Conservation (phyloP, 2,329 filamentous ascomycete genomes). For the Helotiales sp. region DNA sequence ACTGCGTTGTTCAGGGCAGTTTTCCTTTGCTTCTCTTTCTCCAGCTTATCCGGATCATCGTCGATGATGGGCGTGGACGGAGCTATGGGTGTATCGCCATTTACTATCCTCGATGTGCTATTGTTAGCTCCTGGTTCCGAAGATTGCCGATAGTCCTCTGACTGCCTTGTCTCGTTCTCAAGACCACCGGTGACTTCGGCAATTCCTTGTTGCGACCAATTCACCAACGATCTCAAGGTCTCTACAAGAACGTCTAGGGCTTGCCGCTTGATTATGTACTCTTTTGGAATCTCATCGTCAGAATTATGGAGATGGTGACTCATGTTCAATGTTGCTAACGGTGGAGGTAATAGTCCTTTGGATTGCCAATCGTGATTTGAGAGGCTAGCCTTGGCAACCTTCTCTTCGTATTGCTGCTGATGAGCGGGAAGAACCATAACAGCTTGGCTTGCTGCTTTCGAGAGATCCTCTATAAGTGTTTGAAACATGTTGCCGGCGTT, state of each 20-base stretch:
- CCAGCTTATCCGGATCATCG: constrained; percentile 91
- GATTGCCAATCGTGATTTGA: constrained; percentile 78
- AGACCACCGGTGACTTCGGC: constrained; percentile 59
- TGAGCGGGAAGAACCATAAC: constrained; percentile 73
- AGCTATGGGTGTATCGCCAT: constrained; percentile 50
- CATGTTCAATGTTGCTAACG: constrained; percentile 59
- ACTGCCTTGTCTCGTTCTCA: constrained; percentile 53
- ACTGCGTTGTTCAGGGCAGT: constrained; percentile 89
- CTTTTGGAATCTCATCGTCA: constrained; percentile 76
- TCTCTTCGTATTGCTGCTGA: constrained; percentile 85
- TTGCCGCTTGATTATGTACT: constrained; percentile 88
- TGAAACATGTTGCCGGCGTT: constrained; percentile 98
- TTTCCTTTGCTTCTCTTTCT: constrained; percentile 91
- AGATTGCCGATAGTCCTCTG: constrained; percentile 65
- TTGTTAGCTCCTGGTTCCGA: constrained; percentile 70
- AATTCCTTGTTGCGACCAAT: constrained; percentile 74
- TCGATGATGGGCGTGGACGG: constrained; percentile 72
- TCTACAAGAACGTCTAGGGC: constrained; percentile 88
- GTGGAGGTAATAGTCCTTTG: constrained; percentile 81
- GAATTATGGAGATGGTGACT: constrained; percentile 49
- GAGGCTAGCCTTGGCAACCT: constrained; percentile 53
- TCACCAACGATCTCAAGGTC: constrained; percentile 83
- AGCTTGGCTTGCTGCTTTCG: constrained; percentile 78
- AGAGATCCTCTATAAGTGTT: constrained; percentile 88
- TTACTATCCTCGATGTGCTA: constrained; percentile 60